Base-by-base conservation (phyloP, 306 rosid genomes). In the Fagus sylvatica region DNA sequence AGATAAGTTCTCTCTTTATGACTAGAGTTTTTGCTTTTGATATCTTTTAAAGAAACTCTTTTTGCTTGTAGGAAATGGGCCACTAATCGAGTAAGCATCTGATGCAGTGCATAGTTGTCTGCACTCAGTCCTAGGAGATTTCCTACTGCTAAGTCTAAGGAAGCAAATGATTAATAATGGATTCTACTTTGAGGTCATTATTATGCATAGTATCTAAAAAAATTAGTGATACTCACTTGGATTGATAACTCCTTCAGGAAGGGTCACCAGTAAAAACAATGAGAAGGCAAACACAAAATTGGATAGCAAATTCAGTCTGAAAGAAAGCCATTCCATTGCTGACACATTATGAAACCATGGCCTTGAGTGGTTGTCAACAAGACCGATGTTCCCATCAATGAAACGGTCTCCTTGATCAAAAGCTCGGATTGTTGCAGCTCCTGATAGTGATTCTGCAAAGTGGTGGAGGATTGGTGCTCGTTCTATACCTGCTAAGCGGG, bases 311-410 rank as follows among this genome's bases (percentile, higher is more conserved):
- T 95, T 95, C 74, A 95, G 78, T 82, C 98, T 89, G 89, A 81
- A 95, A 71, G 97, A 95, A 32, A 92, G 95, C 98, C 98, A 95
- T 77, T 95, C 98, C 98, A 95, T 92, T 28, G 96, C 98, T 37
- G 98, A 89, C 17, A 88, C 84, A 59, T 91, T 95, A 72, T 95
- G 98, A 81, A 95, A 92, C 98, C 98, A 95, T 30, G 98, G 98
- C 75, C 86, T 90, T n/a, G 98, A 89, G 83, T 84, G 86, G 59
- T 75, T 74, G 83, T 95, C 98, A 72, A 92, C 83, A 65, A 89
- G 98, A 39, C 51, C 75, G 62, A 95, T 88, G 79, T 95, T 95
- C 55, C 90, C 73, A 55, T 79, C 3, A 40, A 78, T 77, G 78
- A 95, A 95, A n/a, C 98, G 94, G 39, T 71, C 73, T 80, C 88